phyloP scores from a whole-genome alignment of 768 basidiomycete genomes.

The Galerina sulciceps region DNA sequence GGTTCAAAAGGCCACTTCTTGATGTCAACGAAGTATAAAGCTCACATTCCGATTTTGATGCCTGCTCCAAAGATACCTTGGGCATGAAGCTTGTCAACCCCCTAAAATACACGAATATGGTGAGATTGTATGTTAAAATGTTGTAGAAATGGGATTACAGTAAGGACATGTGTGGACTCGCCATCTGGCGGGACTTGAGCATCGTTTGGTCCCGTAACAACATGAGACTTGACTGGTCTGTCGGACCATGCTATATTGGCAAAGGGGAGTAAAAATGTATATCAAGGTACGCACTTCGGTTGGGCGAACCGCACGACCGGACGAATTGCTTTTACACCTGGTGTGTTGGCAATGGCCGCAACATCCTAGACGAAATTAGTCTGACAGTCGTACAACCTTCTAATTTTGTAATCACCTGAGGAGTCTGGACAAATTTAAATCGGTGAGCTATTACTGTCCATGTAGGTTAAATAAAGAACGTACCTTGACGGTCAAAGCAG shows the following conservation, averaged over 20 bases:
- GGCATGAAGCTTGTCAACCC: slow-evolving; percentile 69
- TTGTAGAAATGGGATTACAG: slow-evolving; percentile 36
- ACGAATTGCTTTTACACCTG: slow-evolving; percentile 63
- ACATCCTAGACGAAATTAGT: slow-evolving; percentile 44
- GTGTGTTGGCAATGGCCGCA: slow-evolving; percentile 41
- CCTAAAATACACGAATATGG: slow-evolving; percentile 32
- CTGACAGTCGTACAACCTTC: not conserved
- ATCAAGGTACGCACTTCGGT: slow-evolving; percentile 41
- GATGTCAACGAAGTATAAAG: not conserved
- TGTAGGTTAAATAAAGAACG: slow-evolving; percentile 16
- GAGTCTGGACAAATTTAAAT: not conserved
- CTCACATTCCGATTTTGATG: slow-evolving; percentile 69
- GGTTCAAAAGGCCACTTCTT: not conserved
- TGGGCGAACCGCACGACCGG: slow-evolving; percentile 49
- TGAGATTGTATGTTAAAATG: not conserved
- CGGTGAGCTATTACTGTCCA: not conserved
- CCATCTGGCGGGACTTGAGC: slow-evolving; percentile 47
- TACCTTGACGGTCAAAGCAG: slow-evolving; percentile 53
- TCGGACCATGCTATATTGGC: not conserved
- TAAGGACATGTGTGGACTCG: slow-evolving; percentile 57
- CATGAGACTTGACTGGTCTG: slow-evolving; percentile 49
- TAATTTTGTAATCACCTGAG: slow-evolving; percentile 23
- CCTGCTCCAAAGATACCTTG: slow-evolving; percentile 65
- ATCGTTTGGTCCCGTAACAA: slow-evolving; percentile 45
- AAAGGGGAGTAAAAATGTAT: not conserved